Base-by-base conservation (phyloP, 352 stramenopile species). In the Globisporangium yorkense region DNA sequence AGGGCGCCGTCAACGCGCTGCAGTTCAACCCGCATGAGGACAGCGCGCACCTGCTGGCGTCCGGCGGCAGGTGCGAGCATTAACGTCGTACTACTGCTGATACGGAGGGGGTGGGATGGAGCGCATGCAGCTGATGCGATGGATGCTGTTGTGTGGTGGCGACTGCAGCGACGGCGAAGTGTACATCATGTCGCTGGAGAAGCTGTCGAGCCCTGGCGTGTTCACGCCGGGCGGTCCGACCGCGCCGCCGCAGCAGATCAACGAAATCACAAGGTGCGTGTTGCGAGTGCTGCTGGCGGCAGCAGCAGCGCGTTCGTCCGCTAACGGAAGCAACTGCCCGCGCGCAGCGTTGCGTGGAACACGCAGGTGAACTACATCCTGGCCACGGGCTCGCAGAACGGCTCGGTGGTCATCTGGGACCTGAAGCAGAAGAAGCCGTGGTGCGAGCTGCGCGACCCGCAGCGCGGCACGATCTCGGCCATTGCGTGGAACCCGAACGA, bases 401-500 rank as follows among this genome's bases (percentile, higher is more conserved):
- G 97, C 21, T 89, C 84, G 10, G 92, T 97, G 13, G 86, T 97
- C 35, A 92, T 99, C 46, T 99, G 97, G 97, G 97, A 99, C 68
- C 74, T 99, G 12, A 97, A 98, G 61, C 89, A 97, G 63, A 98
- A 98, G 69, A 98, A 98, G 67, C 90, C 96, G 1, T 99, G 97
- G 96, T 99, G 97, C 67, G 92, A 99, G 71, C 69, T 99, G 52
- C 91, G 91, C 44, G 92, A 98, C 66, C 82, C 79, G 13, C 78
- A 84, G 56, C 85, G 89, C 35, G 83, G 81, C 47, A 82, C 89
- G 29, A 83, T 99, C 10, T 96, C 90, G 37, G 91, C 97, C 51
- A 78, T 99, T 29, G 84, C 81, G 1, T 99, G 97, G 97, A 99
- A 99, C 77, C 97, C 97, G 5, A 97, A 94, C 44, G 89, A 99